A percentile compares a stretch with the other conserved stretches of the same genome.
phyloP scores from a whole-genome alignment of 2,329 filamentous ascomycete species.

The Calonectria pteridis region DNA sequence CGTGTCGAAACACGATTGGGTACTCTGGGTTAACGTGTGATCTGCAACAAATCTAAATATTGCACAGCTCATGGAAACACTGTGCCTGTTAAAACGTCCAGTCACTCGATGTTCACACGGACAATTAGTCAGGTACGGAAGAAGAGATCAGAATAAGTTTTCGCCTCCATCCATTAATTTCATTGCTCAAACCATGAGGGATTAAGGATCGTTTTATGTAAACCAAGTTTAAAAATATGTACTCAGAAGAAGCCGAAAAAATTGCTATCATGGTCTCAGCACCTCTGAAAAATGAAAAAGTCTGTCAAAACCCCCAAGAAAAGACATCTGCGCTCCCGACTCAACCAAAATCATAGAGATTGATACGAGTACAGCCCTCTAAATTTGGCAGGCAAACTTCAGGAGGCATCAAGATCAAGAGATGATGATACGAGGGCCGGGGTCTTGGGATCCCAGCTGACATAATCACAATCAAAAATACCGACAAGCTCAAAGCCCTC shows the following conservation, averaged over 20 bases:
- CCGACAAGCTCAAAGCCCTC: conserved; percentile 29
- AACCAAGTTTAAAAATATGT: not conserved
- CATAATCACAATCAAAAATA: conserved; percentile 20
- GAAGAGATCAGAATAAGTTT: too few species aligned
- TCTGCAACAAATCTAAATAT: not conserved
- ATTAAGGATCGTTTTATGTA: too few species aligned
- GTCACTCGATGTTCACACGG: too few species aligned
- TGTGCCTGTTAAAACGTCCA: too few species aligned
- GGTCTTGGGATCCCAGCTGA: conserved; percentile 15
- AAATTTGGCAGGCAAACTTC: not conserved
- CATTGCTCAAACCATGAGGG: too few species aligned
- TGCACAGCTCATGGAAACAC: not conserved
- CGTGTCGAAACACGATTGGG: not conserved
- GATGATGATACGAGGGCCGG: not conserved
- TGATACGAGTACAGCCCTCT: not conserved
- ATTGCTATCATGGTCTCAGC: too few species aligned
- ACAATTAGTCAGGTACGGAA: too few species aligned
- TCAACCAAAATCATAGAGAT: not conserved
- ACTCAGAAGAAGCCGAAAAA: too few species aligned
- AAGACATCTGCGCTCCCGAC: too few species aligned
- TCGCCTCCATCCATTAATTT: too few species aligned
- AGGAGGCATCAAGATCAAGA: not conserved
- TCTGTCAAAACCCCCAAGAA: too few species aligned
- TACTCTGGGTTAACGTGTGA: not conserved
- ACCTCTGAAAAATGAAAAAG: too few species aligned